Evolutionary conservation across 352 stramenopile genomes (phyloP), one percentile per base, ranked within the genome.

Genomic region (Phytophthora citricola): DNA sequence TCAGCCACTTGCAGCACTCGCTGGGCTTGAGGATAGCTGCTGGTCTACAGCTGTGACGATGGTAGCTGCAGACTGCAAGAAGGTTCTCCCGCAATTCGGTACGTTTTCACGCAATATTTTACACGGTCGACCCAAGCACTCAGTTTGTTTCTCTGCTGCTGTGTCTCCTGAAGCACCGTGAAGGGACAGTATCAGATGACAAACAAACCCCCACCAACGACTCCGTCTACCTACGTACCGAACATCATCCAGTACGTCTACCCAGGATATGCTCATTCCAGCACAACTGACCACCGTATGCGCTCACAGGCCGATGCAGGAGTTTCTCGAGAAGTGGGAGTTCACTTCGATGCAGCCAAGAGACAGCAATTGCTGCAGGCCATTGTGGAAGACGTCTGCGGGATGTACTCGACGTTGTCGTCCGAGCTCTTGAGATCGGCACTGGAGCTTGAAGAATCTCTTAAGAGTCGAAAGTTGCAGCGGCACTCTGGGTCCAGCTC

Each of bases 151-250:
- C 32, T 40, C 31, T 36, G 17, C 15, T 31, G 1, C 24, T 57
- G 29, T 64, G 36, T 34, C 9, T 11, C 8, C 22, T 59, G 32
- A 52, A 92, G 79, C 32, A 95, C 87, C 5, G 87, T 96, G 49
- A 96, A 96, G 53, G 89, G 89, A 9, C 89, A 96, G 61, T 96
- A 96, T 52, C 89, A 96, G 58, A 95, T 96, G 83, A 96, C 89
- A 5, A 96, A 94, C 78, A 96, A 95, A 54, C 82, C 87, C 6
- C 61, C 81, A 20, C 89, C 89, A 32, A 91, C 82, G 2, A 69
- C 73, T 5, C 58, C 78, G 2, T 96, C 89, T 34, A 83, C 82
- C 11, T 96, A 95, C 48, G 79, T 95, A 8, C 29, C 81, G 2
- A 96, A 83, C 55, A 94, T 96, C 38, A 71, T 91, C 40, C 73